phyloP scores from a whole-genome alignment of 1,284 basidiomycete genomes.

The Microbotryum violaceum region DNA sequence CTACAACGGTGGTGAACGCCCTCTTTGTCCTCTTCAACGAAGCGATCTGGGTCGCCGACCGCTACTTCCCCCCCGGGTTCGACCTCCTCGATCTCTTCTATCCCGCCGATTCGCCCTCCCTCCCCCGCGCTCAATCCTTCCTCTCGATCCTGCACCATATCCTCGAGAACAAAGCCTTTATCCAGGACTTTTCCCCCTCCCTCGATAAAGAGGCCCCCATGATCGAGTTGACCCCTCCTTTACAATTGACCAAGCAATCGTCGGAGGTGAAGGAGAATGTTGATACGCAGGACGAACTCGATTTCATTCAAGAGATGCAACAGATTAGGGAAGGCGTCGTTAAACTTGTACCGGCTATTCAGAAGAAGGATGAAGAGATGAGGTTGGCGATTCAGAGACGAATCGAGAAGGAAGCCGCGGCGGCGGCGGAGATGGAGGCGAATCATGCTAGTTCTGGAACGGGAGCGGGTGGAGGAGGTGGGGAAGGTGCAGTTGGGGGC shows the following conservation, averaged over 20 bases:
- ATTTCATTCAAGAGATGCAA: constrained; percentile 28
- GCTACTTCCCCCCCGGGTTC: constrained; percentile 63
- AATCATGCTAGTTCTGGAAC: not conserved
- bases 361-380: constrained; percentile 25
- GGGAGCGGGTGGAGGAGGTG: not conserved
- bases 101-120: constrained; percentile 50
- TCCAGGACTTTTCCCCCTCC: constrained; percentile 15
- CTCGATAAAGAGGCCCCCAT: not conserved
- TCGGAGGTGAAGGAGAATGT: constrained; percentile 20
- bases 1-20: constrained; percentile 70
- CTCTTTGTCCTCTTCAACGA: constrained; percentile 67
- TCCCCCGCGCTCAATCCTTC: constrained; percentile 63
- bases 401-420: constrained; percentile 17
- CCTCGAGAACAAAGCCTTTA: constrained; percentile 49
- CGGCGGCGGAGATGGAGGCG: constrained; percentile 2
- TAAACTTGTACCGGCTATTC: constrained; percentile 25
- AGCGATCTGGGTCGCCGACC: constrained; percentile 54
- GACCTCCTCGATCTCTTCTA: constrained; percentile 76
- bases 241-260: constrained; percentile 6
- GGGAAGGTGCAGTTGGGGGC: constrained; percentile 2
- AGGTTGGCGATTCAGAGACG: constrained; percentile 3
- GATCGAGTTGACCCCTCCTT: constrained; percentile 18
- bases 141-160: constrained; percentile 72
- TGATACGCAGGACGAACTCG: constrained; percentile 24
- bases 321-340: constrained; percentile 18